Evolutionary conservation across 768 basidiomycete species (phyloP), one percentile per base, ranked within the genome.

Genomic region (Udeniomyces megalosporus): DNA sequence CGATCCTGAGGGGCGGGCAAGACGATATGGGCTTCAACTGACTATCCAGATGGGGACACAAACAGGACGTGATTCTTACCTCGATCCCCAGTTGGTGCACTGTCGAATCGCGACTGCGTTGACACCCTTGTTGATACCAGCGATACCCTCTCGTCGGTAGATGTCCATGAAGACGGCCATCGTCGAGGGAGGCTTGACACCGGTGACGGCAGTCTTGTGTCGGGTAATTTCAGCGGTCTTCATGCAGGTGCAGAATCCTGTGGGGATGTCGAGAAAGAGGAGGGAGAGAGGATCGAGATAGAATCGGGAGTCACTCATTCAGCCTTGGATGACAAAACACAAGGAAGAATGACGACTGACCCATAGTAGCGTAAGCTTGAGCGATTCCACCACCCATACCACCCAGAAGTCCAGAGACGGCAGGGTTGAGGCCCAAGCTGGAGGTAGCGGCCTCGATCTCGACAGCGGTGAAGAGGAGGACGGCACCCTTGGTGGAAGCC

Each of bases 321-420:
- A 4, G 47, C 31, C 7, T 20, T 6, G 8, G 31, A 24, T 7
- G 31, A 20, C n/a, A 26, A n/a, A n/a, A n/a, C 4, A 29, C 15
- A 44, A n/a, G 48, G 53, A 61, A 26, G 44, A 59, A 14, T 32
- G 12, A 52, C 35, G 49, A 66, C 85, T 72, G 71, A 92, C 95
- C 95, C 92, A 99, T 97, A n/a, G 95, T 97, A 65, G 91, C 92
- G 72, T 99, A 99, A 31, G 95, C 93, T 76, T 99, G 95, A 46
- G 86, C 88, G 68, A 97, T 76, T 78, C 95, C 95, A 71, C 95
- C 95, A 14, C 86, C 85, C 87, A 97, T 96, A 66, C 95, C 95
- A 66, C 95, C 95, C 55, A 97, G 75, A 68, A 97, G 79, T 68
- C 95, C 95, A 61, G 86, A 86, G 48, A 79, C 77, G 28, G 84